Conservation (phyloP, 352 stramenopile species). For the Phytopythium boreale region DNA sequence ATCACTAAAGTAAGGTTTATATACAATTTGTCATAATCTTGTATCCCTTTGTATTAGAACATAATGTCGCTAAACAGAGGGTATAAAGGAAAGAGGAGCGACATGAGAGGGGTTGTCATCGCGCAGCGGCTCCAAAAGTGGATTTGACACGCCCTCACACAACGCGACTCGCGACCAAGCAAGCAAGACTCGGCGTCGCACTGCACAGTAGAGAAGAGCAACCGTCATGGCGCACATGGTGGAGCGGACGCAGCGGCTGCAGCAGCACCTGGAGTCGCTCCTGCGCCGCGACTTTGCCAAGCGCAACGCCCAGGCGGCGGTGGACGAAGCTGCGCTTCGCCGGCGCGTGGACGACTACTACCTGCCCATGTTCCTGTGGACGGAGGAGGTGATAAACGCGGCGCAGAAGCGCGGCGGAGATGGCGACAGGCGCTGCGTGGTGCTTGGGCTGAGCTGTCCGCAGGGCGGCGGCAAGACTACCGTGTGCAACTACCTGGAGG, state of each 20-base stretch:
- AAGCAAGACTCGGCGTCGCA: not conserved
- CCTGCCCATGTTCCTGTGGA: slow-evolving; percentile 76
- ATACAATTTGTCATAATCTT: not conserved
- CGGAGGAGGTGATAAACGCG: slow-evolving; percentile 43
- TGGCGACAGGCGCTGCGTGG: slow-evolving; percentile 38
- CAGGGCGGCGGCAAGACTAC: slow-evolving; percentile 87
- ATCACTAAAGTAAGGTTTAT: not conserved
- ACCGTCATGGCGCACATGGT: not conserved
- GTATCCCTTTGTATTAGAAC: not conserved
- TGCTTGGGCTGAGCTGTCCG: slow-evolving; percentile 77
- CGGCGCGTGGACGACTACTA: slow-evolving; percentile 72
- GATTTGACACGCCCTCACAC: not conserved
- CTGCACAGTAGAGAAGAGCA: not conserved
- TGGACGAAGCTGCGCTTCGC: slow-evolving; percentile 38
- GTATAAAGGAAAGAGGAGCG: not conserved
- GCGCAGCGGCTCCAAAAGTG: no score
- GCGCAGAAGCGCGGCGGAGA: slow-evolving; percentile 12
- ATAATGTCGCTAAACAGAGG: not conserved
- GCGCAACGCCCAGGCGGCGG: slow-evolving; percentile 7
- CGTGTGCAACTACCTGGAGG: slow-evolving; percentile 61
- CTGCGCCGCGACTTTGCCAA: slow-evolving; percentile 41
- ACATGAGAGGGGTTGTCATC: not conserved
- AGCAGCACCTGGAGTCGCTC: slow-evolving; percentile 49
- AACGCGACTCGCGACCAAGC: slow-evolving; percentile 1
- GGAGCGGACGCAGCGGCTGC: slow-evolving; percentile 28